A percentile compares a stretch with the other conserved stretches of the same genome.
These are phyloP conservation scores for Escovopsis sp. DNA, from an alignment of 2,329 filamentous ascomycete genomes.

Conservation along the genomic window DNA sequence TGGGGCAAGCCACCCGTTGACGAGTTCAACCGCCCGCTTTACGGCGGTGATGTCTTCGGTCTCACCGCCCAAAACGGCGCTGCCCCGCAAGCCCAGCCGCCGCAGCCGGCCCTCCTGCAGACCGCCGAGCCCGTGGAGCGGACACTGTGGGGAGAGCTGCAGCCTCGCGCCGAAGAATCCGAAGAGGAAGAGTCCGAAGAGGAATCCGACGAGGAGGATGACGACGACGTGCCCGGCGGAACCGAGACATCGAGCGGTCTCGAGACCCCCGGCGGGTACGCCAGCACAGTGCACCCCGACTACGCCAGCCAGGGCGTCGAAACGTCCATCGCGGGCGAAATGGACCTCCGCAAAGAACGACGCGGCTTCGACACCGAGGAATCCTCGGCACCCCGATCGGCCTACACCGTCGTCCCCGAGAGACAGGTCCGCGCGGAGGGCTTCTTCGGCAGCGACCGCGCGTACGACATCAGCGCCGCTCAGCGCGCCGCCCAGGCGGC, in stretches of 20 bases:
- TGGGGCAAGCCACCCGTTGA: conserved; percentile 95
- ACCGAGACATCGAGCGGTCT: conserved; percentile 61
- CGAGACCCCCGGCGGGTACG: conserved; percentile 68
- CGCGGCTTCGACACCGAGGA: conserved; percentile 84
- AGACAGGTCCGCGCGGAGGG: conserved; percentile 72
- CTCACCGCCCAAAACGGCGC: conserved; percentile 35
- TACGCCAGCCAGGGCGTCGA: conserved; percentile 49
- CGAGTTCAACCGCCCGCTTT: conserved; percentile 80
- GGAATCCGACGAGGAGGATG: conserved; percentile 59
- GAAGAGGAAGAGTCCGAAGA: conserved; percentile 62
- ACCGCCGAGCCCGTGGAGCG: conserved; percentile 71
- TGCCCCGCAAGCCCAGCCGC: conserved; percentile 22
- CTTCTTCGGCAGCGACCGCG: conserved; percentile 91
- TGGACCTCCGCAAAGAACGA: conserved; percentile 74
- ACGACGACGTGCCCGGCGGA: conserved; percentile 48
- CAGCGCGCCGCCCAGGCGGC: conserved; percentile 17
- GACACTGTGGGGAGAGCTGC: conserved; percentile 82
- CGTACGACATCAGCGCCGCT: conserved; percentile 62
- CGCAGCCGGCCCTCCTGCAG: conserved; percentile 24
- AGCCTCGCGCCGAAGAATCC: conserved; percentile 61
- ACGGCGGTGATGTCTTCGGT: conserved; percentile 90
- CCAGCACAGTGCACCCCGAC: conserved; percentile 69
- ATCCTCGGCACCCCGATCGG: conserved; percentile 54
- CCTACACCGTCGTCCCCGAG: conserved; percentile 84
- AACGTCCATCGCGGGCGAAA: conserved; percentile 69